Conservation (phyloP, 257 asterid genomes). For the Petunia axillaris region DNA sequence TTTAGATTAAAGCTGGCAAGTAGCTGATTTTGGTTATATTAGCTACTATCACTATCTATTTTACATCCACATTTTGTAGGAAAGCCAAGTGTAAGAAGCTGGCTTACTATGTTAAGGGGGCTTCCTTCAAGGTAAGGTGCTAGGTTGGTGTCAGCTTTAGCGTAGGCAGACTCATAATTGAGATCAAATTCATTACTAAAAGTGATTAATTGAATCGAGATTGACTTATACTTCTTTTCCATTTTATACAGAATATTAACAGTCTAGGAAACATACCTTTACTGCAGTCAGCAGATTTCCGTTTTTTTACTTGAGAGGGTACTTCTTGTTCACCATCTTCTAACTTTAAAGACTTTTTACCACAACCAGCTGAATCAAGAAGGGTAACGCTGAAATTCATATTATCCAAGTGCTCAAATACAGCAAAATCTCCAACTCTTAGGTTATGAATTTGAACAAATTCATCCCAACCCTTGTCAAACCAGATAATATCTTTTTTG, state of each 20-base stretch:
- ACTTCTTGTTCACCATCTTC: background rate
- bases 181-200: background rate
- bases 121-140: background rate
- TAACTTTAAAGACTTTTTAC: conserved; percentile 18
- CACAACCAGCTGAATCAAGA: conserved; percentile 33
- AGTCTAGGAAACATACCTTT: conserved; percentile 8
- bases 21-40: background rate
- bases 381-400: conserved; percentile 29
- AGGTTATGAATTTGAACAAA: conserved; percentile 35
- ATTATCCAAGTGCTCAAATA: conserved; percentile 29
- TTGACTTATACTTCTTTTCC: background rate
- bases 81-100: background rate
- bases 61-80: background rate
- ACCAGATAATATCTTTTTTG: background rate
- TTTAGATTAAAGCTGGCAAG: background rate
- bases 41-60: background rate
- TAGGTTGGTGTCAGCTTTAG: background rate
- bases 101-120: background rate
- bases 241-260: conserved; percentile 10
- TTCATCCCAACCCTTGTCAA: conserved; percentile 32
- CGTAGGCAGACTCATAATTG: background rate
- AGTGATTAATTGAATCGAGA: background rate
- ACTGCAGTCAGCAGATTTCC: background rate
- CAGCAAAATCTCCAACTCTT: conserved; percentile 31
- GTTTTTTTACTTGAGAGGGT: background rate